phyloP scores from a whole-genome alignment of 164 flowering plant species.

The Tetrastigma voinierianum region DNA sequence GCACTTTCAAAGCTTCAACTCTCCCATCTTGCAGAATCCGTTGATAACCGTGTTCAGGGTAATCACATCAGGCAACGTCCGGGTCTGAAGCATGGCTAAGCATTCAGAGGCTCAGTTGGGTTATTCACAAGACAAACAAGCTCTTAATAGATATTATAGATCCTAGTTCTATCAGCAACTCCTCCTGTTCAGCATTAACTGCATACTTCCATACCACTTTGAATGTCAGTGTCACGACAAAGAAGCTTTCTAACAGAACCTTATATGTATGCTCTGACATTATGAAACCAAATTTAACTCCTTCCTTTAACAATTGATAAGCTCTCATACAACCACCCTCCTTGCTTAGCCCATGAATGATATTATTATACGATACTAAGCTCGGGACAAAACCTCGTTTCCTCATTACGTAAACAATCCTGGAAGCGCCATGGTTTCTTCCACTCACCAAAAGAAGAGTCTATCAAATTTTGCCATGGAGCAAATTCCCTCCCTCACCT shows the following conservation, averaged over 20 bases:
- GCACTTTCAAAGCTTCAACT: slow-evolving; percentile 62
- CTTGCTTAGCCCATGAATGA: slow-evolving; percentile 74
- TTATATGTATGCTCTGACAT: slow-evolving; percentile 73
- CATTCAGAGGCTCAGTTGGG: slow-evolving; percentile 83
- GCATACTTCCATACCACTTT: too few relatives aligned
- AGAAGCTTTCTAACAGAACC: slow-evolving; percentile 66
- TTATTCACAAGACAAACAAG: slow-evolving; percentile 59
- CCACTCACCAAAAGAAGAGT: slow-evolving; percentile 74
- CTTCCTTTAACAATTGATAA: slow-evolving; percentile 79
- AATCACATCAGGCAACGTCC: slow-evolving; percentile 71
- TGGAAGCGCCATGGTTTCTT: slow-evolving; percentile 79
- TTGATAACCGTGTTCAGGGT: slow-evolving; percentile 76
- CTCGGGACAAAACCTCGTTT: slow-evolving; percentile 66
- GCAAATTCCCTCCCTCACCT: slow-evolving; percentile 61
- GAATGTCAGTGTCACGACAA: slow-evolving; percentile 53
- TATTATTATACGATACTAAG: slow-evolving; percentile 61
- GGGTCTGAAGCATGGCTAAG: slow-evolving; percentile 74
- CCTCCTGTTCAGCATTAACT: slow-evolving; percentile 53
- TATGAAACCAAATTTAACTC: slow-evolving; percentile 53
- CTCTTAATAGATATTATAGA: slow-evolving; percentile 84
- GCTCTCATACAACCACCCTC: slow-evolving; percentile 88
- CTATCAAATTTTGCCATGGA: slow-evolving; percentile 81
- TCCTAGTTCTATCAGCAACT: slow-evolving; percentile 54
- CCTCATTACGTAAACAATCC: slow-evolving; percentile 86
- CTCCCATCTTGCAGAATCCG: slow-evolving; percentile 79